Evolutionary conservation across 805 yeast species (phyloP).

Genomic region (Sporopachydermia lactativora): DNA sequence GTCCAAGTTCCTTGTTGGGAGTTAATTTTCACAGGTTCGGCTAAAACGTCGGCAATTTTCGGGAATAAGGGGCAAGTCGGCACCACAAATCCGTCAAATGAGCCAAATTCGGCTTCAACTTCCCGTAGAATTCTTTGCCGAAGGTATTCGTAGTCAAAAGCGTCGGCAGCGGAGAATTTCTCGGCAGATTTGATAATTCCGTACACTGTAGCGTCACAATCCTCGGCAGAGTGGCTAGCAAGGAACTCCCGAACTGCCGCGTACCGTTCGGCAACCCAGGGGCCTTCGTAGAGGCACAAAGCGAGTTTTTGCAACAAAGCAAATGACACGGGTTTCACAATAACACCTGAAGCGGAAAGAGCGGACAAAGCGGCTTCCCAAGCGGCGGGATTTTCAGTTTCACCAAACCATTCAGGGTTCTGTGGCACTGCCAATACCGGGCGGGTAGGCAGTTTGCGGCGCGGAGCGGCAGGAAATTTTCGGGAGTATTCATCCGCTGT

Average conservation of each 20-base stretch:
- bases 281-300: constrained; percentile 82
- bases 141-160: constrained; percentile 75
- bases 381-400: constrained; percentile 57
- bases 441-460: constrained; percentile 38
- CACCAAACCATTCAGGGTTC: constrained; percentile 67
- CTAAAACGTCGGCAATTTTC: constrained; percentile 51
- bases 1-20: constrained; percentile 97
- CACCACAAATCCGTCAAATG: constrained; percentile 65
- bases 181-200: constrained; percentile 69
- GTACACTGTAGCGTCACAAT: constrained; percentile 75
- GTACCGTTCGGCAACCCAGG: constrained; percentile 97
- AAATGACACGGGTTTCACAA: constrained; percentile 53
- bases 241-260: constrained; percentile 64
- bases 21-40: constrained; percentile 73
- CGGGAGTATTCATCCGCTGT: constrained; percentile 71
- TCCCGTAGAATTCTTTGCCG: constrained; percentile 67
- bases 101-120: constrained; percentile 37
- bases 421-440: constrained; percentile 71
- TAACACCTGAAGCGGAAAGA: constrained; percentile 40
- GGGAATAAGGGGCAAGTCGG: constrained; percentile 96
- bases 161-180: constrained; percentile 65
- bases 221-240: constrained; percentile 50
- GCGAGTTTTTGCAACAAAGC: constrained; percentile 70
- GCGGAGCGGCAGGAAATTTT: constrained; percentile 51
- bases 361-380: constrained; percentile 47